phyloP scores from a whole-genome alignment of 2,329 filamentous ascomycete species.

The Trichoderma sp. region DNA sequence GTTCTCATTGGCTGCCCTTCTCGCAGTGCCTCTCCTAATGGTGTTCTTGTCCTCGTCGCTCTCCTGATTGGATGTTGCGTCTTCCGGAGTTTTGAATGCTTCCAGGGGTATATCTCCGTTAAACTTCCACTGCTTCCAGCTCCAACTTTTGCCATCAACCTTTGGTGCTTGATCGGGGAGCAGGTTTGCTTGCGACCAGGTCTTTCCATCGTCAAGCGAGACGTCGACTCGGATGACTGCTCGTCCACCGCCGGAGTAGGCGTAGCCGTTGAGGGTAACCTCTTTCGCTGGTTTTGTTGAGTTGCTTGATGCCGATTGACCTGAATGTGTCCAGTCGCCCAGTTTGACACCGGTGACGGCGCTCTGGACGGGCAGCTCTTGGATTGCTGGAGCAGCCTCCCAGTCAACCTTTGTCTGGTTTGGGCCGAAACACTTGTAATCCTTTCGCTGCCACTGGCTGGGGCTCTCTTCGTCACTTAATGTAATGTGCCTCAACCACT shows the following conservation, averaged over 20 bases:
- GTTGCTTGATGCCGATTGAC: background rate
- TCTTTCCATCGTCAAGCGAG: constrained; percentile 64
- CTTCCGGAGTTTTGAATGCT: constrained; percentile 34
- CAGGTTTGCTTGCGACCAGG: constrained; percentile 66
- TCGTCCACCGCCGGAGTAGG: constrained; percentile 69
- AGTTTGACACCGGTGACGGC: constrained; percentile 61
- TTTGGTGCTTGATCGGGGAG: constrained; percentile 52
- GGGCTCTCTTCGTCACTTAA: constrained; percentile 68
- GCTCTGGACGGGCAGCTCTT: constrained; percentile 70
- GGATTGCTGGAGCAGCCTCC: constrained; percentile 65
- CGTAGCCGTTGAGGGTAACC: constrained; percentile 62
- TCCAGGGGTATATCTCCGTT: constrained; percentile 49
- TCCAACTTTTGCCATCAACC: constrained; percentile 58
- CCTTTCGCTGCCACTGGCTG: constrained; percentile 67
- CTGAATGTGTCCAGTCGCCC: constrained; percentile 41
- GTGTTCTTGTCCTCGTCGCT: constrained; percentile 26
- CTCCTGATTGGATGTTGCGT: background rate
- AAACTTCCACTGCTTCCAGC: constrained; percentile 68
- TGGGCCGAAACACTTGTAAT: constrained; percentile 71
- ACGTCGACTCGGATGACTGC: constrained; percentile 70
- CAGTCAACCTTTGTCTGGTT: constrained; percentile 64
- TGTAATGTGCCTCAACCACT: constrained; percentile 68
- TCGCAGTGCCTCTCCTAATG: constrained; percentile 1
- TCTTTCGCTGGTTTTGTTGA: constrained; percentile 30
- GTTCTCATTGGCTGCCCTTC: background rate